Evolutionary conservation across 2,329 filamentous ascomycete genomes (phyloP).

Genomic region (Pseudogymnoascus sp.): DNA sequence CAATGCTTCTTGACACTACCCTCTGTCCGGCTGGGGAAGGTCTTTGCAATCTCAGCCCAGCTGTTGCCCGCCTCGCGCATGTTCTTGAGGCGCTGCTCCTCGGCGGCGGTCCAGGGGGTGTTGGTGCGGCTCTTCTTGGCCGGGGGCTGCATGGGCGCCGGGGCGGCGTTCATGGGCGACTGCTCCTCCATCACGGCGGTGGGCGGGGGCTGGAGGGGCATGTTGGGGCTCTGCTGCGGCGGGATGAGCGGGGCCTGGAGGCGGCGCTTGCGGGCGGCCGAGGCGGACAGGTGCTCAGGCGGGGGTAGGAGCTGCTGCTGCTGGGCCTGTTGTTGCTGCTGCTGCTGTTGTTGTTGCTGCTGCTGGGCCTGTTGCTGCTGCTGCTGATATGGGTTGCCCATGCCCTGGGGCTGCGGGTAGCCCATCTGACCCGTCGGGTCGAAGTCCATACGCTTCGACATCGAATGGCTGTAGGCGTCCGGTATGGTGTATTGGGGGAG

Average conservation of each 20-base stretch:
- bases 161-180: background rate
- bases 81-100: conserved; percentile 84
- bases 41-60: conserved; percentile 98
- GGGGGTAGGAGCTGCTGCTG: background rate
- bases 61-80: conserved; percentile 90
- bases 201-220: background rate
- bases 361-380: background rate
- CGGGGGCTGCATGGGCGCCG: conserved; percentile 41
- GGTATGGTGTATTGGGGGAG: background rate
- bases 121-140: conserved; percentile 96
- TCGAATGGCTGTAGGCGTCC: background rate
- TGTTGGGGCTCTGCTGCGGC: background rate
- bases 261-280: conserved; percentile 3
- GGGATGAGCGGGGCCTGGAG: conserved; percentile 6
- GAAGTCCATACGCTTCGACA: conserved; percentile 7
- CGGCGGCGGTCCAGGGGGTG: conserved; percentile 92
- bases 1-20: conserved; percentile 99
- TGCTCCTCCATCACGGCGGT: background rate
- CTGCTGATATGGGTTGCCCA: background rate
- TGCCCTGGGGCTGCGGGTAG: background rate
- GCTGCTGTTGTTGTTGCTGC: background rate
- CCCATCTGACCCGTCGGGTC: conserved; percentile 5
- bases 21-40: conserved; percentile 86
- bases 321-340: background rate
- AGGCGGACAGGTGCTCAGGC: conserved; percentile 8